These are phyloP conservation scores for Colletotrichum lentis DNA, from an alignment of 2,329 filamentous ascomycete species.

Conservation along the genomic window DNA sequence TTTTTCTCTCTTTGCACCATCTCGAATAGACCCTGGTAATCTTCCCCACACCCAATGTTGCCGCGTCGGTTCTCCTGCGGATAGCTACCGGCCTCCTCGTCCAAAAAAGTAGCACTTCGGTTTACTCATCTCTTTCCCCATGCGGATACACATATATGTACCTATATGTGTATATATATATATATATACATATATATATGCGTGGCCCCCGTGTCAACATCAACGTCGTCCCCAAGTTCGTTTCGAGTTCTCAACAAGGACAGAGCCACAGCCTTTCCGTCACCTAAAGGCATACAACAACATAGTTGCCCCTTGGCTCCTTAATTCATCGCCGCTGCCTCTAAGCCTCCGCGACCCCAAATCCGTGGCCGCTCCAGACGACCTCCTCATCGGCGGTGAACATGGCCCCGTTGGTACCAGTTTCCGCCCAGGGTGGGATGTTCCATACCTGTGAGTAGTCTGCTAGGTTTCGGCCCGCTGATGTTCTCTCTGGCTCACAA, in stretches of 20 bases:
- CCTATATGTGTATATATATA: conserved; percentile 22
- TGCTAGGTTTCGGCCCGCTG: not conserved
- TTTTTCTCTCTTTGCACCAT: conserved; percentile 12
- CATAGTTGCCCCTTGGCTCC: not conserved
- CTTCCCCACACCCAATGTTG: conserved; percentile 31
- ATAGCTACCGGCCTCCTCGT: conserved; percentile 25
- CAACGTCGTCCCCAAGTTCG: not conserved
- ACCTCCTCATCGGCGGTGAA: not conserved
- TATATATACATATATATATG: conserved; percentile 34
- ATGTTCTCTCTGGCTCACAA: conserved; percentile 6
- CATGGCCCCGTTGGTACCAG: conserved; percentile 37
- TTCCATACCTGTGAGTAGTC: conserved; percentile 38
- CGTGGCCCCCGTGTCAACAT: not conserved
- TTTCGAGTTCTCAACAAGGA: not conserved
- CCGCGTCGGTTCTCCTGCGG: conserved; percentile 20
- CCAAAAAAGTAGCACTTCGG: conserved; percentile 3
- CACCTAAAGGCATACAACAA: not conserved
- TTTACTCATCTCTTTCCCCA: conserved; percentile 12
- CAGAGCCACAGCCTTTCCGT: not conserved
- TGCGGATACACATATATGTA: not conserved
- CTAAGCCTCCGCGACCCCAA: not conserved
- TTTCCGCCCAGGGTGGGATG: conserved; percentile 39
- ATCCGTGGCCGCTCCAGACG: not conserved
- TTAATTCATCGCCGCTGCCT: not conserved
- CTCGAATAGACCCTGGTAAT: conserved; percentile 20